phyloP scores from a whole-genome alignment of 1,284 basidiomycete genomes.

The Ganoderma leucocontextum region DNA sequence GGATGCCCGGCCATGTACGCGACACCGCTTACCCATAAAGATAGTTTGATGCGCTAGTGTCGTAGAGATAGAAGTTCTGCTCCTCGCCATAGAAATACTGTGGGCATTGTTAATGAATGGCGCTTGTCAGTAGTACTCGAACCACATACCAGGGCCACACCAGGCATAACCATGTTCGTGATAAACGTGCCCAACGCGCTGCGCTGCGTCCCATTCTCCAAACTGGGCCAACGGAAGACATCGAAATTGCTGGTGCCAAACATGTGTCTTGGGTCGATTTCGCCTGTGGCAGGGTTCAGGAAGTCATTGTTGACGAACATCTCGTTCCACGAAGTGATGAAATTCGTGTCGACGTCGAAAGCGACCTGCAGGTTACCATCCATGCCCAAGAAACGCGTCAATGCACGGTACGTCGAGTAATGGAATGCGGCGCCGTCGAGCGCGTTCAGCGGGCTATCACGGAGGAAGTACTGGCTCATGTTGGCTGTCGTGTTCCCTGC shows the following conservation, averaged over 20 bases:
- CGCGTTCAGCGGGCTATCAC: slow-evolving; percentile 64
- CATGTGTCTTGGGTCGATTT: slow-evolving; percentile 86
- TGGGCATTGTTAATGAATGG: slow-evolving; percentile 12
- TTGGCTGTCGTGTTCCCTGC: slow-evolving; percentile 71
- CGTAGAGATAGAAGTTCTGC: slow-evolving; percentile 85
- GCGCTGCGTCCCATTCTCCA: slow-evolving; percentile 83
- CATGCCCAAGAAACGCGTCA: slow-evolving; percentile 89
- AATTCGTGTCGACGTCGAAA: slow-evolving; percentile 83
- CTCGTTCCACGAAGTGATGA: slow-evolving; percentile 87
- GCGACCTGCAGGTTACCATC: slow-evolving; percentile 91
- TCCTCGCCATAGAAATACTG: slow-evolving; percentile 90
- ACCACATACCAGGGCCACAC: slow-evolving; percentile 74
- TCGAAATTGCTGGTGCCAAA: slow-evolving; percentile 93
- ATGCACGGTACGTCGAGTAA: slow-evolving; percentile 88
- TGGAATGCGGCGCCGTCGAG: slow-evolving; percentile 89
- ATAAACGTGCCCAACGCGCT: slow-evolving; percentile 82
- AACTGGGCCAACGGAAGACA: slow-evolving; percentile 89
- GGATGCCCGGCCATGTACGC: neutral
- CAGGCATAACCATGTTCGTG: slow-evolving; percentile 84
- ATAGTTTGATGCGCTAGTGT: slow-evolving; percentile 87
- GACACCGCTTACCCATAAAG: slow-evolving; percentile 72
- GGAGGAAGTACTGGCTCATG: slow-evolving; percentile 81
- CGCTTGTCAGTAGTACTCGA: neutral
- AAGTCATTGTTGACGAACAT: slow-evolving; percentile 91
- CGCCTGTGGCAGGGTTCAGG: slow-evolving; percentile 72